Evolutionary conservation across 108 stramenopile species (phyloP).

Genomic region (Skeletonema costatum): DNA sequence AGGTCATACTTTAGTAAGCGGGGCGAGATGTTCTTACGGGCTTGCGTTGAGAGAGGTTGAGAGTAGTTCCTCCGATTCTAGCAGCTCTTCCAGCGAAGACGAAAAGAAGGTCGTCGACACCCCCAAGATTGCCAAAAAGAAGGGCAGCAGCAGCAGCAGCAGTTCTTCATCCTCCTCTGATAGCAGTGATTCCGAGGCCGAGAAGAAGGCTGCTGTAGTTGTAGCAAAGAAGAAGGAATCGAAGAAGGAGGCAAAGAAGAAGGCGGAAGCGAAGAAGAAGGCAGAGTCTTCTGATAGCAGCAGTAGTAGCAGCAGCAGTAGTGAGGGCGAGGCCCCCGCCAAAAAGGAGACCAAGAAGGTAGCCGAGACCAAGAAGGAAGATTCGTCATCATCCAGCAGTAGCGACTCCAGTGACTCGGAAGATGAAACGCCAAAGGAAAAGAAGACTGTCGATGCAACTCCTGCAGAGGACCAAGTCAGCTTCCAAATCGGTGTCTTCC

Average conservation of each 20-base stretch:
- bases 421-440: conserved; percentile 43
- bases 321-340: not conserved
- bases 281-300: conserved; percentile 7
- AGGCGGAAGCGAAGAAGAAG: conserved; percentile 39
- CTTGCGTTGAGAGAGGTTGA: too few relatives aligned
- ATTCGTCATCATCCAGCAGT: conserved; percentile 21
- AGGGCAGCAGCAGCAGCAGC: not conserved
- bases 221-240: conserved; percentile 20
- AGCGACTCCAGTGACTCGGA: conserved; percentile 26
- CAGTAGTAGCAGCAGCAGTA: conserved; percentile 2
- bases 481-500: not conserved
- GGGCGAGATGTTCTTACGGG: too few relatives aligned
- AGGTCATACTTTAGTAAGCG: too few relatives aligned
- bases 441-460: conserved; percentile 25
- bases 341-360: conserved; percentile 17
- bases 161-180: not conserved
- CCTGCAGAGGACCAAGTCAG: conserved; percentile 27
- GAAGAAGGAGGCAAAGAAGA: conserved; percentile 47
- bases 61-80: conserved; percentile 1
- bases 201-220: not conserved
- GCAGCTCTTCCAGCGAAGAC: conserved; percentile 12
- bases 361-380: conserved; percentile 44
- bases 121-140: not conserved
- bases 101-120: conserved; percentile 9
- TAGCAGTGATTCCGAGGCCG: not conserved